Conservation (phyloP, 202 grass and related monocot species). For the Setaria viridis region DNA sequence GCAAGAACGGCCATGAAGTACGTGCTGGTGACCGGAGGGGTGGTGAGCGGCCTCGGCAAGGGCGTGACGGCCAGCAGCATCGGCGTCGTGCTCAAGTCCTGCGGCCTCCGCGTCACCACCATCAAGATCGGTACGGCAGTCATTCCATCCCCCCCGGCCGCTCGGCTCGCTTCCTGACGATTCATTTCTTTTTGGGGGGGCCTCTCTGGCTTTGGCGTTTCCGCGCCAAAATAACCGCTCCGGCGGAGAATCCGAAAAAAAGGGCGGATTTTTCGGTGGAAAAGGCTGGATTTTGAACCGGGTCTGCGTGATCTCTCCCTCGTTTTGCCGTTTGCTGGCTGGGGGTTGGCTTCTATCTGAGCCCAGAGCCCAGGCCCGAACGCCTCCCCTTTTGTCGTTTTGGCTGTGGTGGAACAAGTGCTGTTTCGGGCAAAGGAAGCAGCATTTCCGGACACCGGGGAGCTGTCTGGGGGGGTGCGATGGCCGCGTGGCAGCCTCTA, state of each 20-base stretch:
- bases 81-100: conserved; percentile 83
- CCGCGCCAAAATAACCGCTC: conserved; percentile 5
- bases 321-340: not conserved
- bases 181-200: not conserved
- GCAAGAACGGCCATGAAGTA: conserved; percentile 71
- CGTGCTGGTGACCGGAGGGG: conserved; percentile 83
- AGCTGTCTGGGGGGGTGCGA: conserved; percentile 22
- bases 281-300: conserved; percentile 39
- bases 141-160: conserved; percentile 23
- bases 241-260: conserved; percentile 22
- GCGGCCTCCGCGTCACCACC: conserved; percentile 81
- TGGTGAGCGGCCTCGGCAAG: conserved; percentile 90
- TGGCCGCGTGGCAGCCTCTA: conserved; percentile 42
- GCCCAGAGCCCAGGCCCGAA: conserved; percentile 14
- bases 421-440: conserved; percentile 37
- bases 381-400: conserved; percentile 34
- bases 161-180: not conserved
- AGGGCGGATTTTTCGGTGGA: conserved; percentile 16
- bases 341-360: not conserved
- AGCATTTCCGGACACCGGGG: conserved; percentile 36
- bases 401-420: conserved; percentile 13
- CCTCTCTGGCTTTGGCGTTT: conserved; percentile 25
- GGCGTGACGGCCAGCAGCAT: conserved; percentile 92
- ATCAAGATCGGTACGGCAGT: conserved; percentile 81
- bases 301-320: conserved; percentile 10